Evolutionary conservation across 352 stramenopile genomes (phyloP).

Genomic region (Phytophthora boehmeriae): DNA sequence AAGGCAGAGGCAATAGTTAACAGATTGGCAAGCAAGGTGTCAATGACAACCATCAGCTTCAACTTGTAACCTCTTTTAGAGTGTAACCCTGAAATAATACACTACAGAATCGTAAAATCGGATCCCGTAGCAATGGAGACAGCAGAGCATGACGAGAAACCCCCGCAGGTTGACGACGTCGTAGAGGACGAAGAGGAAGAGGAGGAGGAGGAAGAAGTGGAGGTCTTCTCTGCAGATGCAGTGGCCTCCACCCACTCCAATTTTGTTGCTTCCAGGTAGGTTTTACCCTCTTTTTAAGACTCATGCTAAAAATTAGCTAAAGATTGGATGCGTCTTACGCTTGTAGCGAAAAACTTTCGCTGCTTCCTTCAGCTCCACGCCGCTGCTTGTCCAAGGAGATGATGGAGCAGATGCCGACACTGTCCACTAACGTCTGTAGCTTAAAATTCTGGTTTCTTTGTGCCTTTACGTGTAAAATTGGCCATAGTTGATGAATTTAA

Average conservation of each 20-base stretch:
- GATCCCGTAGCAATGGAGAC: slow-evolving; percentile 2
- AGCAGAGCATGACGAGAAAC: slow-evolving; percentile 2
- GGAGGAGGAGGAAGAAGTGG: slow-evolving; percentile 29
- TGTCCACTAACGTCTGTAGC: slow-evolving; percentile 57
- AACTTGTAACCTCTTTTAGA: too few relatives aligned
- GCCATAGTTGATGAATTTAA: background rate
- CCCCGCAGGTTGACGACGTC: slow-evolving; percentile 15
- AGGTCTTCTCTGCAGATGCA: slow-evolving; percentile 20
- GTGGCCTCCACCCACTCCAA: background rate
- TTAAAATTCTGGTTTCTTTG: background rate
- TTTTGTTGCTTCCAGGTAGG: background rate
- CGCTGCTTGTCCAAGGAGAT: slow-evolving; percentile 74
- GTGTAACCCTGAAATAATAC: background rate
- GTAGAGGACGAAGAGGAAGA: slow-evolving; percentile 2
- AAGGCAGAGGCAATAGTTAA: too few relatives aligned
- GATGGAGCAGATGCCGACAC: slow-evolving; percentile 69
- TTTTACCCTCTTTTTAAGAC: background rate
- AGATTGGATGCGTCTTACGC: background rate
- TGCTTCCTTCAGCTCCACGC: slow-evolving; percentile 33
- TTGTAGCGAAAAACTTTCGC: slow-evolving; percentile 35
- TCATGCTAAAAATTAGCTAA: background rate
- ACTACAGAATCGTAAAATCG: background rate
- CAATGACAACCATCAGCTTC: too few relatives aligned
- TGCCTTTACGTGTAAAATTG: slow-evolving; percentile 6
- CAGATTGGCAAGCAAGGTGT: too few relatives aligned